phyloP scores from a whole-genome alignment of 768 basidiomycete genomes.

The Clitopilus passeckerianus region DNA sequence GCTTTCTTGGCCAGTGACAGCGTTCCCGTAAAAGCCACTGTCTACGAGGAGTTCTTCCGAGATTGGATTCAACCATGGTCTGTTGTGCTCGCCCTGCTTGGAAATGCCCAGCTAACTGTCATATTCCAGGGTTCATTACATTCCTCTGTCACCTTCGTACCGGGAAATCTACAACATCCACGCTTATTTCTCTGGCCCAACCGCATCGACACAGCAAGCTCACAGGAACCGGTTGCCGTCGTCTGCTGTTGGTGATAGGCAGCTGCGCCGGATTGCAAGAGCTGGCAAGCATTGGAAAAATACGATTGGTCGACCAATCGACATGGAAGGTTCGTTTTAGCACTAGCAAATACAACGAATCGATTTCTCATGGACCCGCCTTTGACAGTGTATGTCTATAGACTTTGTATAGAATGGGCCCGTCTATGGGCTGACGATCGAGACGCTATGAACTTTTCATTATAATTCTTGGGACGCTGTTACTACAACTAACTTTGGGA shows the following conservation, averaged over 20 bases:
- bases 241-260: constrained; percentile 59
- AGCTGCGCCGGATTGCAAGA: constrained; percentile 76
- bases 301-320: constrained; percentile 73
- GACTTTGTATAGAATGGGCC: constrained; percentile 86
- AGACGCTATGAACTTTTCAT: constrained; percentile 50
- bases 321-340: constrained; percentile 80
- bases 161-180: constrained; percentile 91
- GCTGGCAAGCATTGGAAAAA: constrained; percentile 94
- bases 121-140: constrained; percentile 81
- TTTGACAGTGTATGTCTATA: constrained; percentile 74
- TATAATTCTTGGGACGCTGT: constrained; percentile 6
- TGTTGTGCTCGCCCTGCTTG: constrained; percentile 6
- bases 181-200: constrained; percentile 88
- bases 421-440: constrained; percentile 82
- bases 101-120: neutral
- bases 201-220: constrained; percentile 48
- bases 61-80: constrained; percentile 91
- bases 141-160: constrained; percentile 85
- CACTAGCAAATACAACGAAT: neutral
- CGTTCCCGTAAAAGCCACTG: constrained; percentile 84
- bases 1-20: constrained; percentile 83
- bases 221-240: constrained; percentile 36
- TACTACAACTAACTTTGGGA: too few relatives aligned
- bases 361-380: neutral
- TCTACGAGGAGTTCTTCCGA: constrained; percentile 87